Percentiles rank a stretch among this genome's conserved stretches.
phyloP scores from a whole-genome alignment of 129 eudicot genomes.

The Flaveria trinervia region DNA sequence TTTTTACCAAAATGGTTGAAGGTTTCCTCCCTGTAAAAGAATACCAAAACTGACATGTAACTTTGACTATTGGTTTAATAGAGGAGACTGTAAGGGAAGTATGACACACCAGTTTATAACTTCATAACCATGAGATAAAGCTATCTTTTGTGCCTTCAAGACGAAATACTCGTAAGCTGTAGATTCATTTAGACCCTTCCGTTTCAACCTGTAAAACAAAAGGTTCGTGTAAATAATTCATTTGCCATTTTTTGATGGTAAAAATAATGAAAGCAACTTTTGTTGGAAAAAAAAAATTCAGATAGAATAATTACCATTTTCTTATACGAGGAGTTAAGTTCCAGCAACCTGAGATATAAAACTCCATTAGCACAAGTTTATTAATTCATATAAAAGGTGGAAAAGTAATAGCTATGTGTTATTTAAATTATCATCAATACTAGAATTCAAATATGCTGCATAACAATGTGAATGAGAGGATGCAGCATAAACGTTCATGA shows the following conservation, averaged over 20 bases:
- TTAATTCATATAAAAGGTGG: constrained; percentile 11
- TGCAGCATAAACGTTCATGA: background rate
- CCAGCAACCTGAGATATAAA: constrained; percentile 83
- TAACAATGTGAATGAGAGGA: background rate
- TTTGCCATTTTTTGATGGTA: constrained; percentile 2
- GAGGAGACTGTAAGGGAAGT: background rate
- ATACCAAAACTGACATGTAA: constrained; percentile 18
- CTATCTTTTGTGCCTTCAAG: constrained; percentile 82
- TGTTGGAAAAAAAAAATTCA: background rate
- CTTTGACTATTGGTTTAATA: background rate
- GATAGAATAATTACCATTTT: constrained; percentile 57
- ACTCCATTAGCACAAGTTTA: constrained; percentile 15
- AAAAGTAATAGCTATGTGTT: background rate
- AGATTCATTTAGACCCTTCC: constrained; percentile 47
- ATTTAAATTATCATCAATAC: constrained; percentile 4
- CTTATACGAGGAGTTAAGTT: constrained; percentile 57
- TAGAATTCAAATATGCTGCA: constrained; percentile 1
- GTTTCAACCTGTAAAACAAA: constrained; percentile 53
- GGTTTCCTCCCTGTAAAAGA: constrained; percentile 81
- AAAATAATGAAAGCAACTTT: background rate
- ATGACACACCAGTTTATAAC: constrained; percentile 71
- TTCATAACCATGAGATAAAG: constrained; percentile 91
- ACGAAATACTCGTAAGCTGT: constrained; percentile 85
- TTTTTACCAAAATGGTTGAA: constrained; percentile 82
- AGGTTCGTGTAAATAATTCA: constrained; percentile 11